Conservation (phyloP, 2,329 filamentous ascomycete genomes). For the Apiospora phragmitis region DNA sequence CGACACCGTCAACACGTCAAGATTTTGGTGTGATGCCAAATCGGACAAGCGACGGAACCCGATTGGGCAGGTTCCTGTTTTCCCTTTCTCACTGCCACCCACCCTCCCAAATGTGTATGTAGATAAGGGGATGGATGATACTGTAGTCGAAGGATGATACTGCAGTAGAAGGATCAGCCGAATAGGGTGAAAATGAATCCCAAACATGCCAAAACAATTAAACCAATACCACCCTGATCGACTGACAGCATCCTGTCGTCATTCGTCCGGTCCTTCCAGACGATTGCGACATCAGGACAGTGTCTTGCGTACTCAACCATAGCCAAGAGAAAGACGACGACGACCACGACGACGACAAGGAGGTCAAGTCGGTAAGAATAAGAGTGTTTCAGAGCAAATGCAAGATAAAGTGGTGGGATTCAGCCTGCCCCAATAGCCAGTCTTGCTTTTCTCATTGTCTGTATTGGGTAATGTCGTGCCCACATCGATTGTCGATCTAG, state of each 20-base stretch:
- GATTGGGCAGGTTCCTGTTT: constrained; percentile 1
- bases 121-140: not conserved
- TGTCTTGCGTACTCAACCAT: not conserved
- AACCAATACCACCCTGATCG: not conserved
- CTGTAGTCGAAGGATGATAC: not conserved
- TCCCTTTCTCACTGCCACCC: not conserved
- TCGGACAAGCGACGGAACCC: not conserved
- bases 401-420: not conserved
- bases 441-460: not conserved
- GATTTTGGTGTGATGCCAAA: constrained; percentile 1
- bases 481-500: not conserved
- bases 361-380: not conserved
- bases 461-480: not conserved
- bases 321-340: not conserved
- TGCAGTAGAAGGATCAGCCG: not conserved
- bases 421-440: not conserved
- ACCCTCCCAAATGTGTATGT: not conserved
- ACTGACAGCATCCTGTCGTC: not conserved
- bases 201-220: not conserved
- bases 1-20: constrained; percentile 2
- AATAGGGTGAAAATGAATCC: not conserved
- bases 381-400: not conserved
- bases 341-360: not conserved
- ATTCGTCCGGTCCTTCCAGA: not conserved
- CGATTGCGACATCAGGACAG: not conserved